A percentile compares a stretch with the other conserved stretches of the same genome.
Conservation (phyloP, 2,329 filamentous ascomycete genomes). For the Byssoonygena ceratinophila region DNA sequence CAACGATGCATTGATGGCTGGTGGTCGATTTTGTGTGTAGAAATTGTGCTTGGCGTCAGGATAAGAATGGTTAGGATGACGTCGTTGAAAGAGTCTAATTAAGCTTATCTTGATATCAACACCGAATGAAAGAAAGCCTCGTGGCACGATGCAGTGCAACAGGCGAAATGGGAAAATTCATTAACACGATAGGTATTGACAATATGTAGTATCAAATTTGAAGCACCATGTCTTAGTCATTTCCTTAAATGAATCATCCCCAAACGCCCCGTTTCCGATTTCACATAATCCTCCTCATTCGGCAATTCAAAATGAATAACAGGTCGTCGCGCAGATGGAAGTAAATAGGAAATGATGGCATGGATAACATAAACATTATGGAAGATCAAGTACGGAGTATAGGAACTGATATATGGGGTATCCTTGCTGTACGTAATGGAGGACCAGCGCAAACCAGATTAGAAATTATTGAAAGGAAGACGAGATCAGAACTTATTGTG, state of each 20-base stretch:
- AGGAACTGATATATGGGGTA: too few relatives aligned
- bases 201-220: background rate
- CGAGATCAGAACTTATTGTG: background rate
- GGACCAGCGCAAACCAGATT: too few relatives aligned
- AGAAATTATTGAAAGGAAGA: too few relatives aligned
- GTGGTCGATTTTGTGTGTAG: background rate
- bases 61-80: background rate
- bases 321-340: too few relatives aligned
- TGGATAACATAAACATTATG: too few relatives aligned
- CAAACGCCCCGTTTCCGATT: too few relatives aligned
- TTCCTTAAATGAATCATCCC: too few relatives aligned
- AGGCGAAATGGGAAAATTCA: background rate
- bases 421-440: too few relatives aligned
- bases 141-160: background rate
- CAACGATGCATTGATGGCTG: background rate
- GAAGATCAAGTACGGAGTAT: too few relatives aligned
- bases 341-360: too few relatives aligned
- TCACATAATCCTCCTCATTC: too few relatives aligned
- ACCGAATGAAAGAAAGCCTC: background rate
- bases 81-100: conserved; percentile 4
- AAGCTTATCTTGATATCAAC: conserved; percentile 6
- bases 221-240: background rate
- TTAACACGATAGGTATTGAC: background rate
- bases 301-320: too few relatives aligned
- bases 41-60: background rate